These are phyloP conservation scores for Fusarium multiceps DNA, from an alignment of 2,329 filamentous ascomycete species.

Conservation along the genomic window DNA sequence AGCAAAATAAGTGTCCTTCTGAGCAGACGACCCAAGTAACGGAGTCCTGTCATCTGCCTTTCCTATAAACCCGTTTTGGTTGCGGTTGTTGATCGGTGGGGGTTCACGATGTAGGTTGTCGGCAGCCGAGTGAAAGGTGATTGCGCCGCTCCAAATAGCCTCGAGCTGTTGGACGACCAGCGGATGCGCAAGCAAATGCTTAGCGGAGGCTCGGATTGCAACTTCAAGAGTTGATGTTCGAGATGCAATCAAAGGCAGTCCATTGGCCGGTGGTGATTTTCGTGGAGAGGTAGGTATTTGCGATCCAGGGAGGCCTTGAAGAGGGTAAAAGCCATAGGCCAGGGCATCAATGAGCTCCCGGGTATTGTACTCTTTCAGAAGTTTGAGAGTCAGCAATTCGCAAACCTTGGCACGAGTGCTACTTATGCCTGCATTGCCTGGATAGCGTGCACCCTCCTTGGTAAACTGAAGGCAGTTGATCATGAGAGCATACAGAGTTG, in stretches of 20 bases:
- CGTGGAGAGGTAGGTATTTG: conserved; percentile 51
- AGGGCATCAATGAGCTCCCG: conserved; percentile 92
- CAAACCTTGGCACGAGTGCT: conserved; percentile 88
- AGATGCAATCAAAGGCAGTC: conserved; percentile 68
- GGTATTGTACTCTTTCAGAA: conserved; percentile 89
- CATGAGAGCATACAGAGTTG: conserved; percentile 89
- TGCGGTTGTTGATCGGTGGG: conserved; percentile 42
- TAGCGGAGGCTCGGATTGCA: conserved; percentile 90
- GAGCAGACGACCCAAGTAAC: conserved; percentile 56
- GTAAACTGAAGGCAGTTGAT: conserved; percentile 93
- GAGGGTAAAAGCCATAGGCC: conserved; percentile 93
- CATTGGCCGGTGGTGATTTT: conserved; percentile 54
- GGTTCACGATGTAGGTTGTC: conserved; percentile 80
- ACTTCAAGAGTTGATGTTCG: conserved; percentile 92
- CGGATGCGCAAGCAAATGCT: conserved; percentile 91
- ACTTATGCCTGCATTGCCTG: conserved; percentile 85
- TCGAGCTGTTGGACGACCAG: conserved; percentile 95
- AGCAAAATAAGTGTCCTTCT: conserved; percentile 49
- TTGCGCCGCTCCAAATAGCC: conserved; percentile 95
- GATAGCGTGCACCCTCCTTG: conserved; percentile 85
- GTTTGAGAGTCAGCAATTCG: conserved; percentile 88
- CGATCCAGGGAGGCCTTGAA: conserved; percentile 77
- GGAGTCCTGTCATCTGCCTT: conserved; percentile 63
- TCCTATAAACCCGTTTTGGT: conserved; percentile 41
- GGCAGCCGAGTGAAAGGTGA: conserved; percentile 91